Percentiles rank a stretch among this genome's conserved stretches.
phyloP scores from a whole-genome alignment of 805 yeast genomes.

The Candida maltosa region DNA sequence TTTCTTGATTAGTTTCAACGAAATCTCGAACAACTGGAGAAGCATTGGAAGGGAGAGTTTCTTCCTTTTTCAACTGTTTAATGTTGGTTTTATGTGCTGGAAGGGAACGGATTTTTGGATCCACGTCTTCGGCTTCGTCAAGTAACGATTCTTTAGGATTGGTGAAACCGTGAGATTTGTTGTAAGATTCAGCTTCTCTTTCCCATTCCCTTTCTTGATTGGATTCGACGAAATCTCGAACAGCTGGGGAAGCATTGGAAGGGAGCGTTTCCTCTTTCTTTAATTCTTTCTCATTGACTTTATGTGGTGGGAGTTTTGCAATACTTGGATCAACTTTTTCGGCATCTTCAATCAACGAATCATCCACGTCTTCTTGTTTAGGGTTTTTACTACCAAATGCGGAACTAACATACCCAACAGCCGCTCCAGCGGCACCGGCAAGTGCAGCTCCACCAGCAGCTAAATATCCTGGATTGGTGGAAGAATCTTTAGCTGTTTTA shows the following conservation, averaged over 20 bases:
- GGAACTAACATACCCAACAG: too few species aligned
- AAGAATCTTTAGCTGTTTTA: constrained; percentile 2
- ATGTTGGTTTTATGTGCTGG: constrained; percentile 11
- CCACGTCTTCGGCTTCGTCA: constrained; percentile 23
- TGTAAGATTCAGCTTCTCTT: constrained; percentile 1
- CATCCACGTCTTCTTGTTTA: too few species aligned
- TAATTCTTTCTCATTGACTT: constrained; percentile 1
- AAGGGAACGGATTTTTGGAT: constrained; percentile 9
- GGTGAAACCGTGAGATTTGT: constrained; percentile 16
- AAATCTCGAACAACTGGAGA: constrained; percentile 5
- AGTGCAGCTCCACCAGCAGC: not conserved
- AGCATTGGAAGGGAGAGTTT: not conserved
- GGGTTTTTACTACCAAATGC: too few species aligned
- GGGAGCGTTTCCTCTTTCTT: not conserved
- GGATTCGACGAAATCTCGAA: not conserved
- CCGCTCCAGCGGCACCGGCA: not conserved
- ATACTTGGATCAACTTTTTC: constrained; percentile 5
- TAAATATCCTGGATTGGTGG: too few species aligned
- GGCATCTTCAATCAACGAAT: constrained; percentile 6
- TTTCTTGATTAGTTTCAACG: not conserved
- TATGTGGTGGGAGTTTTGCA: constrained; percentile 6
- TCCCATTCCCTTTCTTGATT: constrained; percentile 6
- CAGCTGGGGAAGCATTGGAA: constrained; percentile 6
- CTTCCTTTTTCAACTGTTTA: not conserved
- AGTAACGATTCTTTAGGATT: constrained; percentile 21